Evolutionary conservation across 768 basidiomycete species (phyloP), one percentile per base, ranked within the genome.

Genomic region (Myochromella boudieri): DNA sequence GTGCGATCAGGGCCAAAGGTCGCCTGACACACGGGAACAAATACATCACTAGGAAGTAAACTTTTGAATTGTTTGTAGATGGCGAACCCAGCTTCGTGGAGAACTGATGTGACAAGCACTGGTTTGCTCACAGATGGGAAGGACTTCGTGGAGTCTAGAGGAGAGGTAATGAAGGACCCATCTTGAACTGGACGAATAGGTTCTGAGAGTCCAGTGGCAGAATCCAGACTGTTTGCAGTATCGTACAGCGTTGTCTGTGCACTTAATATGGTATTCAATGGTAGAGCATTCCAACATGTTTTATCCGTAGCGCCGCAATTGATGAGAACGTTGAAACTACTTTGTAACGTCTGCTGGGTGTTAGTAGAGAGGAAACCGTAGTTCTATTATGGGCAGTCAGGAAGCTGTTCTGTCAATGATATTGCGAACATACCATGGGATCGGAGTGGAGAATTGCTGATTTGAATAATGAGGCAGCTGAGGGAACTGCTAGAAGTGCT

Each of bases 401-500:
- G 22, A 50, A 53, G 39, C n/a, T 22, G 9, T 9, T 24, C 28
- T 44, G 40, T 37, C 6, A 41, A 10, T 12, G 20, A 4, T 4
- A 10, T 24, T 15, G 21, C 28, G 21, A 17, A 58, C 76, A 47
- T 56, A 86, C 89, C 81, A 94, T 88, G 2, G 92, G 87, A 58
- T 94, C 93, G 0, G 90, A 92, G 44, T 95, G 91, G 15, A 94
- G 60, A 47, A 92, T 91, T 0, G 84, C 88, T 42, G 78, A 85
- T 47, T 76, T 71, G 73, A 95, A 95, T 40, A 92, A 70, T 1
- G 78, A 71, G 17, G 78, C 74, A 0, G 84, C 91, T 2, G 82
- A 80, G 2, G 91, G 87, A 2, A 72, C 71, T 10, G 84, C 87
- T 31, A 94, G 75, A 38, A 95, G 69, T 1, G 88, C 81, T 46